A percentile compares a stretch with the other conserved stretches of the same genome.
Conservation (phyloP, 2,329 filamentous ascomycete species). For the Botryotinia globosa region DNA sequence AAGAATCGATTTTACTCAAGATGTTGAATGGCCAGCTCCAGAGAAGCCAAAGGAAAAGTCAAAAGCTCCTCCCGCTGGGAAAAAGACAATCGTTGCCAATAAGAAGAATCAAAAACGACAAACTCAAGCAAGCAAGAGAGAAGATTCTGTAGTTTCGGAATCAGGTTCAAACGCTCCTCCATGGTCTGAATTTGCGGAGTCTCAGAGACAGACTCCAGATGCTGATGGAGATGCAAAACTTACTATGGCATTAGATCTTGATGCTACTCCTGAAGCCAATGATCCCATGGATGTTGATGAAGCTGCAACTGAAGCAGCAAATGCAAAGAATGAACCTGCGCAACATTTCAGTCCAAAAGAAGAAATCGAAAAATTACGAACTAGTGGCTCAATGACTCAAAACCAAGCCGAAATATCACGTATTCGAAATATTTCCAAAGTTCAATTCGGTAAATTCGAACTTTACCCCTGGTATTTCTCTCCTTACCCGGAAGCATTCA, state of each 20-base stretch:
- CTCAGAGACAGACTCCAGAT: constrained; percentile 34
- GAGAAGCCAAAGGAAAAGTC: constrained; percentile 76
- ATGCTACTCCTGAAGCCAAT: constrained; percentile 36
- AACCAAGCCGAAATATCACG: constrained; percentile 96
- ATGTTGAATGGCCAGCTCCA: constrained; percentile 94
- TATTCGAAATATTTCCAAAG: constrained; percentile 88
- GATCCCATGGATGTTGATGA: constrained; percentile 55
- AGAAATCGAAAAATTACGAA: constrained; percentile 94
- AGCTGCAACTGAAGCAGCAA: constrained; percentile 39
- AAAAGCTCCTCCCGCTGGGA: constrained; percentile 53
- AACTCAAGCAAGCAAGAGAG: constrained; percentile 32
- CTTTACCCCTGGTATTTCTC: constrained; percentile 99
- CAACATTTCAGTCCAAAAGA: constrained; percentile 71
- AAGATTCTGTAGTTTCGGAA: constrained; percentile 37
- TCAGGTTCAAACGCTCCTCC: constrained; percentile 33
- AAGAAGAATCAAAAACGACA: constrained; percentile 45
- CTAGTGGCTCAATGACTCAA: constrained; percentile 96
- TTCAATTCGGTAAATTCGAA: constrained; percentile 90
- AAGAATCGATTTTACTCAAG: constrained; percentile 80
- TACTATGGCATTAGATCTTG: constrained; percentile 31
- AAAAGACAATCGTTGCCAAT: constrained; percentile 39
- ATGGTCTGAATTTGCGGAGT: constrained; percentile 37
- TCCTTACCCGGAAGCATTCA: constrained; percentile 87
- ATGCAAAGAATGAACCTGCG: constrained; percentile 38
- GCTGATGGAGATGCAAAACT: constrained; percentile 34